These are phyloP conservation scores for Phytophthora melonis DNA, from an alignment of 352 stramenopile species.

Conservation along the genomic window DNA sequence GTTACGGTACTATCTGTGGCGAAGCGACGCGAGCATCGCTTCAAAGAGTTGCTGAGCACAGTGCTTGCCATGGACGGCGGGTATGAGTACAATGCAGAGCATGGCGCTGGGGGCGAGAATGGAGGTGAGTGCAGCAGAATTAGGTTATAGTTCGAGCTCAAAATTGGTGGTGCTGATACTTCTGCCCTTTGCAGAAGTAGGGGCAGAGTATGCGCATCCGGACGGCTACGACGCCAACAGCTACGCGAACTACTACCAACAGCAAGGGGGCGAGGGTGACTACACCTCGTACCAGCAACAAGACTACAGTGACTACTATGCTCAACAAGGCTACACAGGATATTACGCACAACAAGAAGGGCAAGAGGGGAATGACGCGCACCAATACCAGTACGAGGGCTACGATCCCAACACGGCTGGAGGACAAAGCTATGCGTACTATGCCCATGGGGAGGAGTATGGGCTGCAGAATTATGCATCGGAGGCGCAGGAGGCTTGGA, in stretches of 20 bases:
- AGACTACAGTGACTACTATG: slow-evolving; percentile 16
- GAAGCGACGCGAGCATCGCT: slow-evolving; percentile 29
- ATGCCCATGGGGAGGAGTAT: background rate
- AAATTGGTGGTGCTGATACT: background rate
- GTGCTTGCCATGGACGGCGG: slow-evolving; percentile 10
- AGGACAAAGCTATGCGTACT: background rate
- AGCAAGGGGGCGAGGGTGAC: slow-evolving; percentile 11
- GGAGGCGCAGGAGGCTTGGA: slow-evolving; percentile 12
- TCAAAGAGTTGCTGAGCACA: too few species aligned
- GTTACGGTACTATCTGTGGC: background rate
- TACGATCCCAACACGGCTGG: background rate
- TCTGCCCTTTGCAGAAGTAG: background rate
- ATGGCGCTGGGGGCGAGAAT: background rate
- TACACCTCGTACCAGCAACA: slow-evolving; percentile 17
- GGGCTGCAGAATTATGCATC: slow-evolving; percentile 5
- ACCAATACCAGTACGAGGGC: slow-evolving; percentile 21
- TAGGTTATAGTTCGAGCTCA: background rate
- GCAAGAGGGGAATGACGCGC: background rate
- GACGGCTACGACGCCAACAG: slow-evolving; percentile 26
- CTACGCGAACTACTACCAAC: slow-evolving; percentile 27
- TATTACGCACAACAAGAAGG: slow-evolving; percentile 24
- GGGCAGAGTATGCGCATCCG: slow-evolving; percentile 12
- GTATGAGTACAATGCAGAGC: background rate
- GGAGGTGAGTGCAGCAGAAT: slow-evolving; percentile 6
- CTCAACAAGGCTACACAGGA: slow-evolving; percentile 4